phyloP scores from a whole-genome alignment of 352 stramenopile species.

The Pythium oligandrum region DNA sequence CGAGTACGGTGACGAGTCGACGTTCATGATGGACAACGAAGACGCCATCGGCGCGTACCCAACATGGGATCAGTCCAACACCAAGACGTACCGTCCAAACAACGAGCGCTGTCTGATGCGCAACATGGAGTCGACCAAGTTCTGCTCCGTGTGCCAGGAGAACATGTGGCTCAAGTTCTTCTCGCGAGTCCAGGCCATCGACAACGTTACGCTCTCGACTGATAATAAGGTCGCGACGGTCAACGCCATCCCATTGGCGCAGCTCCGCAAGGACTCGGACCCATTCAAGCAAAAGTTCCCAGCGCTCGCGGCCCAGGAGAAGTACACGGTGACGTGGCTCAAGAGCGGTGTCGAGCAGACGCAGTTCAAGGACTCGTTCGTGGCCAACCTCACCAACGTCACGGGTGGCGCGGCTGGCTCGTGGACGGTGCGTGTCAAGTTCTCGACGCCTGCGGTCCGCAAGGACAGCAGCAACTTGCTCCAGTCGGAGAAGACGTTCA shows the following conservation, averaged over 20 bases:
- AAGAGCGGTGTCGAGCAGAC: constrained; percentile 12
- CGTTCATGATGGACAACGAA: constrained; percentile 19
- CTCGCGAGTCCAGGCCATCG: constrained; percentile 26
- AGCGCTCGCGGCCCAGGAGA: constrained; percentile 15
- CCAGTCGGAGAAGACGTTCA: constrained; percentile 20
- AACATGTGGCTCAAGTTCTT: constrained; percentile 36
- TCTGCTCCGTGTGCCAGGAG: constrained; percentile 33
- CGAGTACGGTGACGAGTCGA: constrained; percentile 22
- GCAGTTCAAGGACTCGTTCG: constrained; percentile 12
- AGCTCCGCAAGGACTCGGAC: constrained; percentile 20
- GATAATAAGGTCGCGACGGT: constrained; percentile 11
- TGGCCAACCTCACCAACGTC: constrained; percentile 5
- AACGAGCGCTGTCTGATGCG: constrained; percentile 38
- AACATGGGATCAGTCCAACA: constrained; percentile 24
- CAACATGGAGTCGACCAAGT: constrained; percentile 31
- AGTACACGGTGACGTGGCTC: constrained; percentile 27
- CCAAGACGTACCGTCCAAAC: constrained; percentile 25
- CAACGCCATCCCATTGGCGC: constrained; percentile 25
- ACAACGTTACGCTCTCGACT: constrained; percentile 15
- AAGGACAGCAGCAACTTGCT: constrained; percentile 19
- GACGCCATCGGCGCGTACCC: constrained; percentile 27
- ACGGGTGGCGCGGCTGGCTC: neutral
- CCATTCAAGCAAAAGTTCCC: constrained; percentile 20
- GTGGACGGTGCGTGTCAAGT: constrained; percentile 20
- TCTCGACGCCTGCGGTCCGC: constrained; percentile 25